Percentiles rank a stretch among this genome's conserved stretches.
Evolutionary conservation across 2,329 filamentous ascomycete species (phyloP).

Genomic region (Dothideomycetes sp.): DNA sequence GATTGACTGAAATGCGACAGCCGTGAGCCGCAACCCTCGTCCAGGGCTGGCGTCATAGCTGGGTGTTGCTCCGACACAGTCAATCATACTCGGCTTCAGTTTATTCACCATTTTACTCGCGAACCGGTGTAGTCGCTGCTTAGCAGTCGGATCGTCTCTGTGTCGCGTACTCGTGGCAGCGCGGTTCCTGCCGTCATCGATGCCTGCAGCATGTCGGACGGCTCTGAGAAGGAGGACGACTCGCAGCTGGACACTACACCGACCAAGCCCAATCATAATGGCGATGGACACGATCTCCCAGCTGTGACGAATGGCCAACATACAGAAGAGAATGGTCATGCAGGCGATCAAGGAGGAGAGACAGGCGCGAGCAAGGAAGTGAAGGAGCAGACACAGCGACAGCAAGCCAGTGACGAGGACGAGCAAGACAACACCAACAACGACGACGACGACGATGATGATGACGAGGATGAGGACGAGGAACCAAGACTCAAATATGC

Average conservation of each 20-base stretch:
- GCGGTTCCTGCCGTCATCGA: conserved; percentile 9
- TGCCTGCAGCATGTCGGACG: conserved; percentile 27
- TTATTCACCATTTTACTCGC: too few relatives aligned
- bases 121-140: too few relatives aligned
- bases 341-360: too few relatives aligned
- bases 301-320: too few relatives aligned
- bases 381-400: too few relatives aligned
- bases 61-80: not conserved
- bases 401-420: not conserved
- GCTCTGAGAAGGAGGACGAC: conserved; percentile 16
- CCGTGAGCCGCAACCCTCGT: too few relatives aligned
- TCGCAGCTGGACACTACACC: not conserved
- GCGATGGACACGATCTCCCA: not conserved
- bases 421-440: conserved; percentile 13
- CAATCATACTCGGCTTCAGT: too few relatives aligned
- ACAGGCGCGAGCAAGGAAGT: too few relatives aligned
- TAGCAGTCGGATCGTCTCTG: not conserved
- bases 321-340: not conserved
- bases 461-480: conserved; percentile 65
- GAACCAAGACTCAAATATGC: conserved; percentile 92
- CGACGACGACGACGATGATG: conserved; percentile 24
- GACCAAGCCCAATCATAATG: conserved; percentile 1
- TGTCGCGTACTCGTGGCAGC: not conserved
- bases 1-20: too few relatives aligned
- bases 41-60: not conserved